Base-by-base conservation (phyloP, 768 basidiomycete species). In the Ramaria sp. region DNA sequence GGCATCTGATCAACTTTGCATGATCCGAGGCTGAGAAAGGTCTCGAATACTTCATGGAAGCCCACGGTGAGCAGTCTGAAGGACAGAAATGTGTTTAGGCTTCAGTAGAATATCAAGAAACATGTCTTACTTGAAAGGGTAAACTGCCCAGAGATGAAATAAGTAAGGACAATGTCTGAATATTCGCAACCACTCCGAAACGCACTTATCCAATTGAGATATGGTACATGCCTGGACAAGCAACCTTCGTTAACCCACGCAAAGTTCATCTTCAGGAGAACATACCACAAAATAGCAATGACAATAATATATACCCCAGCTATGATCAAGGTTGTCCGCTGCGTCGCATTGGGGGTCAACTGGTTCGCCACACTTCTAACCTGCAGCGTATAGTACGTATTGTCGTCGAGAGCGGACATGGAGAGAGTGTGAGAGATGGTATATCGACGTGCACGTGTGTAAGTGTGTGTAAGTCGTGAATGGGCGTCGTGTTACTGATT, bases 101-200 rank as follows among this genome's bases (percentile, higher is more conserved):
- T 30, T 13, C 19, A 37, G 53, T 30, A 50, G 27, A 24, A n/a
- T 34, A 47, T 50, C 20, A 24, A 7, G 53, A 59, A 57, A 48
- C n/a, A 60, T 54, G 10, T 68, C 82, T 70, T 70, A 90, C 90
- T 92, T 92, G 79, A 92, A 92, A 4, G 90, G 91, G 68, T 92
- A 92, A 65, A 92, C 89, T 91, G 54, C 19, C 45, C 27, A 27
- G 49, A 19, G 37, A 53, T 52, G 19, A 61, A 51, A 22, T 51
- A n/a, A 51, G 43, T 59, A 51, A 7, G 27, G 7, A 12, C 13
- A 53, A 15, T 22, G 31, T 42, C 51, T 57, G 12, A 45, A 27
- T 19, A 39, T 15, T 41, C 20, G 47, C 33, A 41, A 12, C 22
- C 52, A 39, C 27, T 42, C 46, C 54, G 45, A 34, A 15, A 78